Evolutionary conservation across 1,284 basidiomycete genomes (phyloP), one percentile per base, ranked within the genome.

Genomic region (Austroboletus sp.): DNA sequence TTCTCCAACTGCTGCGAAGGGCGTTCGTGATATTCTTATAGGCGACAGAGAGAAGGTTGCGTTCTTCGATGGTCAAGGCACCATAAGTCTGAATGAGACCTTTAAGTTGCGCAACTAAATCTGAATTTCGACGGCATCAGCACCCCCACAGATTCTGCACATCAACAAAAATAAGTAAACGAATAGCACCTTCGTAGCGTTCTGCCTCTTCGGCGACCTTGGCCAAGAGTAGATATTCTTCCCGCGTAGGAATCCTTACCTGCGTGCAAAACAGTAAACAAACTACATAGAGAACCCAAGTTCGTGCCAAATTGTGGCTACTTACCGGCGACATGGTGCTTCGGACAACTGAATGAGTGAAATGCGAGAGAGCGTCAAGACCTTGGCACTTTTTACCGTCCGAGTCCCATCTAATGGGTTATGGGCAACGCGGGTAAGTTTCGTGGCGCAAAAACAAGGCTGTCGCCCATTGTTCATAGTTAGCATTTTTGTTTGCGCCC

Each of bases 11-110:
- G 45, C 71, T 74, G 38, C 81, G 78, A 37, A 80, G 70, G 15
- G 61, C 69, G 50, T 79, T 79, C 4, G 79, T 84, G 46, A 78
- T 63, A 53, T 82, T 82, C 67, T 85, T 84, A 63, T 81, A 84
- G 16, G 81, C 81, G 40, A 84, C 73, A 4, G 81, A 84, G 33
- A 85, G 70, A 6, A 84, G 69, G 57, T 79, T 85, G 43, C 81
- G 78, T 59, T 84, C 82, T 51, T 84, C 81, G 44, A 75, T 66
- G 19, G 74, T 74, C 34, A 83, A 69, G 30, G 72, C 69, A 42
- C 74, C 71, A 44, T 72, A 71, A 42, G 70, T 65, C 41, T 69
- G 65, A 46, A 76, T 70, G 43, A 82, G 70, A 35, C 63, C 62
- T 63, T 81, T 81, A 54, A 83, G 73, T 56, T 80, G 74, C 32